phyloP scores from a whole-genome alignment of 441 rosid species.

The Dalechampia spathulata region DNA sequence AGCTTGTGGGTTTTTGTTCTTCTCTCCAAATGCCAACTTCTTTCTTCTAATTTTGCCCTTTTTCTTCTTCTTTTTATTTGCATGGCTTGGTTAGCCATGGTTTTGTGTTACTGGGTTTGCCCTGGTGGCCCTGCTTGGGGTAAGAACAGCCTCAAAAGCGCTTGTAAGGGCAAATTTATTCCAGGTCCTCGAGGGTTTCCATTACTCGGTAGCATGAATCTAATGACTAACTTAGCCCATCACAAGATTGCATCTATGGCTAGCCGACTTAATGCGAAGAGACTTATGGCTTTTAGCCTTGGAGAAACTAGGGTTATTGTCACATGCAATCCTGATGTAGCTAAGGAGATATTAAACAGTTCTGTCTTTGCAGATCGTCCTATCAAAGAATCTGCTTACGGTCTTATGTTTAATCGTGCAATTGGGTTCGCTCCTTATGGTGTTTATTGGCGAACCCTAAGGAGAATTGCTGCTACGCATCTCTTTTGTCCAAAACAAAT shows the following conservation, averaged over 20 bases:
- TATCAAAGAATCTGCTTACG: constrained; percentile 39
- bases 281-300: constrained; percentile 47
- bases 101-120: constrained; percentile 27
- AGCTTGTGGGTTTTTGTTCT: constrained; percentile 33
- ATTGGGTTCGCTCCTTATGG: constrained; percentile 56
- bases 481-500: constrained; percentile 43
- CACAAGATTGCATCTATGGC: constrained; percentile 31
- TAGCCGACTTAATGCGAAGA: constrained; percentile 15
- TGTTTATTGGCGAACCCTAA: constrained; percentile 37
- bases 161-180: constrained; percentile 10
- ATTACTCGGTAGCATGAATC: constrained; percentile 35
- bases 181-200: constrained; percentile 48
- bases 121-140: constrained; percentile 64
- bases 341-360: constrained; percentile 43
- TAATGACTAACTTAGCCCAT: constrained; percentile 40
- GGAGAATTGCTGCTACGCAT: constrained; percentile 40
- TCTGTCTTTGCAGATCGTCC: constrained; percentile 46
- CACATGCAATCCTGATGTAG: constrained; percentile 34
- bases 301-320: constrained; percentile 33
- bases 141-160: constrained; percentile 12
- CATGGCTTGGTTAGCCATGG: constrained; percentile 24
- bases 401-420: constrained; percentile 42
- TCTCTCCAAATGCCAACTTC: constrained; percentile 24
- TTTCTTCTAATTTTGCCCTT: constrained; percentile 21
- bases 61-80: constrained; percentile 18